These are phyloP conservation scores for Plectosphaerella plurivora DNA, from an alignment of 2,329 filamentous ascomycete species.

Conservation along the genomic window DNA sequence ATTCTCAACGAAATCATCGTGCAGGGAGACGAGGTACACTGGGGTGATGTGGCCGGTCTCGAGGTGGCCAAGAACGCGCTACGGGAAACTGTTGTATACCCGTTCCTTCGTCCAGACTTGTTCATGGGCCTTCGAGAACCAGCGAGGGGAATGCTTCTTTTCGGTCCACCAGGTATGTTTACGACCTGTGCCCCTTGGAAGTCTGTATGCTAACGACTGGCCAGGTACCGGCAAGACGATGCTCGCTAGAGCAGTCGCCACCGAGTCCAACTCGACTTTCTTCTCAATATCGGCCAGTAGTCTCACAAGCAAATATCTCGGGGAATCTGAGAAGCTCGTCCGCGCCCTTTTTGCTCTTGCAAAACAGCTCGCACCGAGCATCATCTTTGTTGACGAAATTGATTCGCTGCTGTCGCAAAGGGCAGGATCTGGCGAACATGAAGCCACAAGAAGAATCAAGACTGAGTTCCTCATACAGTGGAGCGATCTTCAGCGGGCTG, in stretches of 20 bases:
- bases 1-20: conserved; percentile 96
- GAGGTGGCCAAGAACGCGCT: conserved; percentile 87
- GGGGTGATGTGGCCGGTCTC: conserved; percentile 88
- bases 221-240: conserved; percentile 99
- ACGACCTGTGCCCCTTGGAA: too few species aligned
- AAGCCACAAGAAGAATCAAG: conserved; percentile 90
- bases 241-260: conserved; percentile 90
- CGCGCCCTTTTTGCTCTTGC: conserved; percentile 87
- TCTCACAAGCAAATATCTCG: conserved; percentile 91
- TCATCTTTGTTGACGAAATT: conserved; percentile 98
- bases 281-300: conserved; percentile 96
- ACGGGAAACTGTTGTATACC: conserved; percentile 95
- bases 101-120: conserved; percentile 88
- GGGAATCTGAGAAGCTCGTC: conserved; percentile 94
- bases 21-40: conserved; percentile 89
- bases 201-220: background rate
- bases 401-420: conserved; percentile 86
- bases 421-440: conserved; percentile 80
- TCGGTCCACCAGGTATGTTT: conserved; percentile 57
- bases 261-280: conserved; percentile 90
- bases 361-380: conserved; percentile 82
- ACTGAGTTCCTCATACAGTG: conserved; percentile 98
- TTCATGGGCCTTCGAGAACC: conserved; percentile 96
- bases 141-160: conserved; percentile 89
- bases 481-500: conserved; percentile 89